These are phyloP conservation scores for Sonneratia caseolaris DNA, from an alignment of 345 rosid species.

Conservation along the genomic window DNA sequence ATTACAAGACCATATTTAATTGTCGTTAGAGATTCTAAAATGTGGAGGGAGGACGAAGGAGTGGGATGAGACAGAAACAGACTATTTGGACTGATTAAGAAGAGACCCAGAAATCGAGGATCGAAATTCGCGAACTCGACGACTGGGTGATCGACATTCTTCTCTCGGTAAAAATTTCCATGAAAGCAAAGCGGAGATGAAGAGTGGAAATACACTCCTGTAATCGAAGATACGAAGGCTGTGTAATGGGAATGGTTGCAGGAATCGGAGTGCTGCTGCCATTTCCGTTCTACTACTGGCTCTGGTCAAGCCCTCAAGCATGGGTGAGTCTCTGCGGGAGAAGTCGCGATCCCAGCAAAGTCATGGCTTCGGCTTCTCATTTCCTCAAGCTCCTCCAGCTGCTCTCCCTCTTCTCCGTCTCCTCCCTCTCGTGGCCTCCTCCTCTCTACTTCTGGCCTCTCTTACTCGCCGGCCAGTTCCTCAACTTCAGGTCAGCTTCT, in stretches of 20 bases:
- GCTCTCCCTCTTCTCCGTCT: slow-evolving; percentile 57
- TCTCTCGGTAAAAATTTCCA: too few relatives aligned
- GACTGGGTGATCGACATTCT: too few relatives aligned
- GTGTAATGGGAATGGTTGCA: slow-evolving; percentile 55
- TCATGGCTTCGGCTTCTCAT: slow-evolving; percentile 68
- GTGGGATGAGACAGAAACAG: too few relatives aligned
- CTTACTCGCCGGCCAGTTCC: slow-evolving; percentile 77
- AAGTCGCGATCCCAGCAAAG: slow-evolving; percentile 57
- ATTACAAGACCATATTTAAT: too few relatives aligned
- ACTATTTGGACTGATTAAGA: too few relatives aligned
- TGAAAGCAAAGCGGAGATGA: too few relatives aligned
- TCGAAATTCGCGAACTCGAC: too few relatives aligned
- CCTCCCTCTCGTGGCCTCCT: slow-evolving; percentile 72
- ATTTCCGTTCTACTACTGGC: slow-evolving; percentile 77
- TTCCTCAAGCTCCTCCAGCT: slow-evolving; percentile 70
- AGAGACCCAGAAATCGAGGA: too few relatives aligned
- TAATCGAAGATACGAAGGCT: too few relatives aligned
- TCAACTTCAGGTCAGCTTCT: slow-evolving; percentile 61
- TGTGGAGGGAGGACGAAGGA: too few relatives aligned
- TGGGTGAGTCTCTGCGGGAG: slow-evolving; percentile 73
- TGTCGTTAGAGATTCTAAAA: too few relatives aligned
- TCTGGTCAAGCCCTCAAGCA: slow-evolving; percentile 68
- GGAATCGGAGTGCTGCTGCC: slow-evolving; percentile 55
- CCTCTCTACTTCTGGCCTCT: slow-evolving; percentile 86
- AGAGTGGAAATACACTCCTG: too few relatives aligned